Base-by-base conservation (phyloP, 352 stramenopile genomes). In the Pythium aristosporum region DNA sequence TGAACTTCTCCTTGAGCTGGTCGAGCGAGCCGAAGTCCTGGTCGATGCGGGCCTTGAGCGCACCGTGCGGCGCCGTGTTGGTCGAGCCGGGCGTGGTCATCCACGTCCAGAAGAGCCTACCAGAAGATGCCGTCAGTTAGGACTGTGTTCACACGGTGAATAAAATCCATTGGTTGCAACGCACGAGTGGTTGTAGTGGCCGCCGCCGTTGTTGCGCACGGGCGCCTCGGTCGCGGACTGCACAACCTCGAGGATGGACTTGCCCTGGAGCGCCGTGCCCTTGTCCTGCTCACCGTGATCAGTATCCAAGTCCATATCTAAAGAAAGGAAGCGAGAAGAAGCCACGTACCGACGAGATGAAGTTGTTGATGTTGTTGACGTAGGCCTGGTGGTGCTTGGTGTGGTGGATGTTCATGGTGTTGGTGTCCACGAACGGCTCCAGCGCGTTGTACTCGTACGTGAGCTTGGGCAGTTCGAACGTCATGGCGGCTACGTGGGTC, bases 91-190 rank as follows among this genome's bases (percentile, higher is more conserved):
- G 68, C 23, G 72, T 66, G 43, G 79, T 69, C 65, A 96, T 80
- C 63, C 79, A 89, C 52, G 87, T 87, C 80, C 80, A 96, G 63
- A 91, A 94, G 61, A 96, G 57, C 18, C 39, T 46, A 46, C 18
- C 1, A 46, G n/a, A 46, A 20, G 16, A 46, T 10, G 5, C 37
- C 4, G 13, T 20, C 13, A 10, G 39, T 46, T 20, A 46, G 39
- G 7, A n/a, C 5, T 46, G 39, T 6, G 15, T 21, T 15, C 18
- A 46, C 15, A n/a, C 21, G 21, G 34, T 16, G 18, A 21, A 46
- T 18, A 20, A 46, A 13, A 46, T 21, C 21, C 39, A 21, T 7
- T 46, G 15, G 9, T 6, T 21, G 34, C 11, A 46, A 46, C 39
- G 39, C 18, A 46, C 51, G 65, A 75, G 65, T 71, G 70, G 60